Base-by-base conservation (phyloP, 2,329 filamentous ascomycete species). In the Sphaerulina populicola region DNA sequence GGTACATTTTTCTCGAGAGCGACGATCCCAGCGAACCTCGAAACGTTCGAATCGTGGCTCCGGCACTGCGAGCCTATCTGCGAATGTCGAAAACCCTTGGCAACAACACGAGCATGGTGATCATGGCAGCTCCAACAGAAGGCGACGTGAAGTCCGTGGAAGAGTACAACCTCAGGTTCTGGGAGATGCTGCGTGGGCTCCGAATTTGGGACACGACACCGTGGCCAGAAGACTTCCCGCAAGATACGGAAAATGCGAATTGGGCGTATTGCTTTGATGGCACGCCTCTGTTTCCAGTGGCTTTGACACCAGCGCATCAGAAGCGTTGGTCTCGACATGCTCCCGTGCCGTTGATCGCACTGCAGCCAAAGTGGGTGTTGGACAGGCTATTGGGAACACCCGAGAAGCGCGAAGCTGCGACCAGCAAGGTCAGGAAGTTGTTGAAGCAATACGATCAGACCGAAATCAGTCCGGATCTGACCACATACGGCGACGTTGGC, bases 361-460 rank as follows among this genome's bases (percentile, higher is more conserved):
- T 58, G 27, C 56, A 58, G 29, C 56, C 56, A 3, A 58, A 58
- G 29, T 58, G 56, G 56, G 56, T 58, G 10, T 43, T 58, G n/a
- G 56, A 58, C 41, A 56, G 50, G 11, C 54, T 58, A 6, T 42
- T 58, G 38, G 41, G 43, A 33, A 58, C 54, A 15, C 51, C 56
- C n/a, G 51, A 58, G 14, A 58, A 56, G 46, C 54, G 56, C 14
- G 44, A 54, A 29, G 47, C 51, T 2, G 56, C 56, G 6, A 58
- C 56, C 14, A 49, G 44, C 6, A 58, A 58, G 27, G 56, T 58
- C 23, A 46, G 56, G 27, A 58, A 54, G n/a, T 27, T 58, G 54
- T 39, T 58, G 15, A 47, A 47, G 10, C 54, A 56, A 29, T 58
- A 58, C 33, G 56, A 58, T 41, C 56, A 58, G 47, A 56, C 50